Evolutionary conservation across 2,329 filamentous ascomycete species (phyloP), one percentile per base, ranked within the genome.

Genomic region (Sarocladiaceae sp.): DNA sequence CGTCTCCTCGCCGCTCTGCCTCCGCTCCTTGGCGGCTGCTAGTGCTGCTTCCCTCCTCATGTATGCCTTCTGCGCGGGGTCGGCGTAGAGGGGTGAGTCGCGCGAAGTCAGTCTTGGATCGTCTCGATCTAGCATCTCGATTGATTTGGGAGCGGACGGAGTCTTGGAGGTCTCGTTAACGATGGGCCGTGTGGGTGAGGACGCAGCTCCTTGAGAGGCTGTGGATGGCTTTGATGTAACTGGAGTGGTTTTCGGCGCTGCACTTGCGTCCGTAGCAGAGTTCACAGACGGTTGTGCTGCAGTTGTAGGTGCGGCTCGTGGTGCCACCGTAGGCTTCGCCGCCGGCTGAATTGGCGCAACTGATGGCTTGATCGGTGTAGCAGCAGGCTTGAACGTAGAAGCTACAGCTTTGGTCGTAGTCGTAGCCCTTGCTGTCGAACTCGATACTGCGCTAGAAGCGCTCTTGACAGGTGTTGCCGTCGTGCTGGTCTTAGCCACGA

Each of bases 21-120:
- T 54, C 10, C 57, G 59, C 46, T 61, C 56, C 3, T 51, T 51
- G 5, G 56, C 53, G n/a, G 47, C 29, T 33, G 36, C 18, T 4
- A 50, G 47, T 20, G 55, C 39, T 59, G 37, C 1, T 58, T 58
- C 3, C 59, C 63, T 18, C 26, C 11, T 58, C 58, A 10, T 59
- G 57, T 1, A 64, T 55, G 8, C 59, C 55, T 2, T 58, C 53
- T 11, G 44, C 44, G 44, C 44, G 22, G 59, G 58, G 1, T 56
- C 54, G 10, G 36, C 33, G 13, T 53, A 39, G 3, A 29, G 33
- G n/a, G 39, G 22, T 25, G 53, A 39, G 52, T 31, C 15, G 48
- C 15, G 42, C 15, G 29, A 39, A 25, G 42, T 42, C 15, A 49
- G 23, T 25, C 39, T 40, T 6, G 47, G 47, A 20, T 37, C 29